phyloP scores from a whole-genome alignment of 345 rosid species.

The Aegle marmelos region DNA sequence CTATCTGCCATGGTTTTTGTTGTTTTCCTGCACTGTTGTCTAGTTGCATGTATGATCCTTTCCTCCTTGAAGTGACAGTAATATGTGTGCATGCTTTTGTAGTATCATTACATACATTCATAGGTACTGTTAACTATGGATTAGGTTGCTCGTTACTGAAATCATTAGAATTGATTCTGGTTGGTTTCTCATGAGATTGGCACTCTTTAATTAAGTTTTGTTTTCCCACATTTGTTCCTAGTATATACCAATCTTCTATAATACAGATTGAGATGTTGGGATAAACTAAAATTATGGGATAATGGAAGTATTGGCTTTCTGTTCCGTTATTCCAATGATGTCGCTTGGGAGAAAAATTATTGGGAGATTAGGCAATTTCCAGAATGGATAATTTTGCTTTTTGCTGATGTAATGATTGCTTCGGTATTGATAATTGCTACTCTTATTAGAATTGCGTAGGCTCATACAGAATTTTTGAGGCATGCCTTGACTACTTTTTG shows the following conservation, averaged over 20 bases:
- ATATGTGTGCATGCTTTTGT: neutral
- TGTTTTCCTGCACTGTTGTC: neutral
- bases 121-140: neutral
- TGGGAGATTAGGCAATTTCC: neutral
- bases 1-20: neutral
- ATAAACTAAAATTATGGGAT: neutral
- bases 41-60: neutral
- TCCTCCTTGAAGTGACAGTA: neutral
- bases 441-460: neutral
- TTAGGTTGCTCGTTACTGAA: neutral
- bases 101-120: neutral
- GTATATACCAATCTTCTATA: neutral
- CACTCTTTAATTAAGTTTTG: neutral
- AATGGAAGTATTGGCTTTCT: neutral
- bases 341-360: neutral
- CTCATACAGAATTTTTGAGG: neutral
- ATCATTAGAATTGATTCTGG: neutral
- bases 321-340: neutral
- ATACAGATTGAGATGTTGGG: neutral
- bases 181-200: neutral
- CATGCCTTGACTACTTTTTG: slow-evolving; percentile 15
- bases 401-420: neutral
- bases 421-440: neutral
- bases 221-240: neutral
- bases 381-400: neutral